Evolutionary conservation across 83 land plant genomes (phyloP).

Genomic region (Isoetes engelmannii): DNA sequence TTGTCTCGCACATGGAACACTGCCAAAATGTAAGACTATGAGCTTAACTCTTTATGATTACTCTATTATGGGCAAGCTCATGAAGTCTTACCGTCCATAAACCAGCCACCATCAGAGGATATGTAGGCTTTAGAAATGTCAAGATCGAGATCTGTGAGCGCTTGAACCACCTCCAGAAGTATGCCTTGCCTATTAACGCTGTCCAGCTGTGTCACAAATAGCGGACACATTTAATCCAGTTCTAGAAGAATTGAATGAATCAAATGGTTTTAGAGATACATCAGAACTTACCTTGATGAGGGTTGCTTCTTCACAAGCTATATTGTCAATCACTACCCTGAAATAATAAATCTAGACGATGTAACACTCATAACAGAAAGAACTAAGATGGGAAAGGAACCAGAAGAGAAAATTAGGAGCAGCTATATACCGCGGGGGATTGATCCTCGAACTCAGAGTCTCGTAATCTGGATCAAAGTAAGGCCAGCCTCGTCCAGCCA

Average conservation of each 20-base stretch:
- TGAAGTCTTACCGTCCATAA: conserved; percentile 26
- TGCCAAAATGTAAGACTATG: not conserved
- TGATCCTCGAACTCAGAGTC: conserved; percentile 5
- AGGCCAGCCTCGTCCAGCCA: conserved; percentile 10
- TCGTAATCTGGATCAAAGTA: conserved; percentile 16
- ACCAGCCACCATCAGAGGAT: conserved; percentile 34
- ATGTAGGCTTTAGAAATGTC: conserved; percentile 31
- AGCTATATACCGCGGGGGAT: conserved; percentile 4
- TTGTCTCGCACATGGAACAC: not conserved
- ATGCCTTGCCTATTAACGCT: conserved; percentile 29
- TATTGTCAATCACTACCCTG: conserved; percentile 17
- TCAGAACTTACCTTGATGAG: conserved; percentile 13
- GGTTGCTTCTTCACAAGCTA: conserved; percentile 8
- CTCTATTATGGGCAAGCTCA: too few species aligned
- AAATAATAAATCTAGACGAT: not conserved
- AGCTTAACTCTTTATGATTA: too few species aligned
- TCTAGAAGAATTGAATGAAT: not conserved
- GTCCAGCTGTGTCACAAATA: conserved; percentile 14
- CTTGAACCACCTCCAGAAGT: conserved; percentile 31
- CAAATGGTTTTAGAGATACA: not conserved
- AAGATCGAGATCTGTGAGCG: conserved; percentile 24
- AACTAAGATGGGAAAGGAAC: not conserved
- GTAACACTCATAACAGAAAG: not conserved
- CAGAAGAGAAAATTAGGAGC: not conserved
- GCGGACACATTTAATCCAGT: not conserved